Conservation (phyloP, 306 rosid species). For the Aeschynomene evenia region DNA sequence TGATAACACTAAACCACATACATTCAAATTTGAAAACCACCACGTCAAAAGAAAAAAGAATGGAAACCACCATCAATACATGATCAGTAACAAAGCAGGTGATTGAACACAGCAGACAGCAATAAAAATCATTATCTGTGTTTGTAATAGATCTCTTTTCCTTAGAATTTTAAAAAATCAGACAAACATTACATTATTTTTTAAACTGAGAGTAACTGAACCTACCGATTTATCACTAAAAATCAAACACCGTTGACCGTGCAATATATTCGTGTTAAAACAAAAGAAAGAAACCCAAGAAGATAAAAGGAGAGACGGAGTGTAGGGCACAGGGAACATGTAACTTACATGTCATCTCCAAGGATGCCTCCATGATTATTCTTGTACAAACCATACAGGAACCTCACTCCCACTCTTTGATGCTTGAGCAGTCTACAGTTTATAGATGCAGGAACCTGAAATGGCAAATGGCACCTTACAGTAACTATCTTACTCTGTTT, state of each 20-base stretch:
- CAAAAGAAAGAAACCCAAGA: not conserved
- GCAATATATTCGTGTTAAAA: not conserved
- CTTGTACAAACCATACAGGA: slow-evolving; percentile 71
- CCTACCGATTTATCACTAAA: not conserved
- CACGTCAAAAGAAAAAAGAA: too few relatives aligned
- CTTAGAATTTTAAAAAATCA: slow-evolving; percentile 3
- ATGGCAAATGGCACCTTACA: not conserved
- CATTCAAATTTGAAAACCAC: not conserved
- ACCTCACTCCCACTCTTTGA: slow-evolving; percentile 81
- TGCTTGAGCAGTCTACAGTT: slow-evolving; percentile 91
- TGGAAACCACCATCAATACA: not conserved
- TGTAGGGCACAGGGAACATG: not conserved
- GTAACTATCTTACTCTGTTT: slow-evolving; percentile 8
- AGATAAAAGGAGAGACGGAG: not conserved
- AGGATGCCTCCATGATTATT: slow-evolving; percentile 92
- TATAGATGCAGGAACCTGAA: slow-evolving; percentile 90
- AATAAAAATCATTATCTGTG: not conserved
- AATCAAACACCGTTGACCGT: not conserved
- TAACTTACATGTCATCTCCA: slow-evolving; percentile 94
- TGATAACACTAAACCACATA: not conserved
- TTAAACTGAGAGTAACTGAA: slow-evolving; percentile 1
- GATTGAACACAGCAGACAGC: not conserved
- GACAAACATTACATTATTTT: not conserved
- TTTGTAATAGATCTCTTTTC: not conserved
- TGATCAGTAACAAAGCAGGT: not conserved